phyloP scores from a whole-genome alignment of 805 yeast genomes.

The Candida germanica region DNA sequence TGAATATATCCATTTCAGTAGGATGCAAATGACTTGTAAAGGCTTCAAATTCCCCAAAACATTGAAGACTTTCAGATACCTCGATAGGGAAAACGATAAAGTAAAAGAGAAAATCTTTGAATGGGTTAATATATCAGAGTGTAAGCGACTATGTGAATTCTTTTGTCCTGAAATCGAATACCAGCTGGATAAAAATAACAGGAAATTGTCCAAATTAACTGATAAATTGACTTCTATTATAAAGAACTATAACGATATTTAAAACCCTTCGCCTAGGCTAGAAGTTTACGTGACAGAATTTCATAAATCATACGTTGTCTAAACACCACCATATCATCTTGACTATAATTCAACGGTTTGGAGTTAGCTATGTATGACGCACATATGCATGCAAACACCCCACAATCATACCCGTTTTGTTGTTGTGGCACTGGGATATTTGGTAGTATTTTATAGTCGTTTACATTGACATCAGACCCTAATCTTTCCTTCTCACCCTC shows the following conservation, averaged over 20 bases:
- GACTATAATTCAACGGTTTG: constrained; percentile 51
- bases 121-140: not conserved
- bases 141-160: not conserved
- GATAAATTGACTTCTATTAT: no score
- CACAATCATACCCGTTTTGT: constrained; percentile 89
- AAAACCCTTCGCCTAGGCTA: no score
- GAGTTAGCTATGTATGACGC: constrained; percentile 59
- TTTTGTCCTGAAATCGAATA: not conserved
- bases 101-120: not conserved
- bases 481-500: constrained; percentile 60
- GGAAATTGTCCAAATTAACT: no score
- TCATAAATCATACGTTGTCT: constrained; percentile 70
- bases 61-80: not conserved
- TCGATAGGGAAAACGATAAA: not conserved
- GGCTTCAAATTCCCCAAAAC: not conserved
- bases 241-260: no score
- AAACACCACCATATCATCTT: constrained; percentile 64
- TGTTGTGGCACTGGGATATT: constrained; percentile 67
- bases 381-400: constrained; percentile 84
- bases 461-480: constrained; percentile 16
- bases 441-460: constrained; percentile 23
- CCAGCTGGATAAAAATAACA: not conserved
- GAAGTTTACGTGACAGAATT: constrained; percentile 29
- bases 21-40: not conserved
- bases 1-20: not conserved